A percentile compares a stretch with the other conserved stretches of the same genome.
These are phyloP conservation scores for Zopfia rhizophila DNA, from an alignment of 2,329 filamentous ascomycete genomes.

Conservation along the genomic window DNA sequence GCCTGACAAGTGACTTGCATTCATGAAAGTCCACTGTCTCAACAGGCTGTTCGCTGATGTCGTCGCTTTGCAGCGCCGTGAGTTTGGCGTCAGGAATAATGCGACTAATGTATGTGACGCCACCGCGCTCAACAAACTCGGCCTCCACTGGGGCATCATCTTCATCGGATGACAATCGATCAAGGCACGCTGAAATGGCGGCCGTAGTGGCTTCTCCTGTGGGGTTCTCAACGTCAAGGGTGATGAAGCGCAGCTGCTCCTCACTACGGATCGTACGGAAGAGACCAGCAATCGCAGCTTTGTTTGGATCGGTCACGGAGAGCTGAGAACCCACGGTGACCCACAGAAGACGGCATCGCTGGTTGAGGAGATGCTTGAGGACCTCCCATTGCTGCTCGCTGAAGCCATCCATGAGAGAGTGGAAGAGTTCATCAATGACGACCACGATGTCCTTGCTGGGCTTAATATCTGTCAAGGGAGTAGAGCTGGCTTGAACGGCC, in stretches of 20 bases:
- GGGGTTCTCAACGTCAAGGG: constrained; percentile 2
- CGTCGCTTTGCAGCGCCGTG: constrained; percentile 3
- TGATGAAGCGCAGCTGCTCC: constrained; percentile 1
- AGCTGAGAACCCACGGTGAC: constrained; percentile 10
- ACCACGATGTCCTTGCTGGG: constrained; percentile 12
- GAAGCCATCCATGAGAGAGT: constrained; percentile 7
- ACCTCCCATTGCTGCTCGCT: constrained; percentile 18
- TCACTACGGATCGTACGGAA: constrained; percentile 1
- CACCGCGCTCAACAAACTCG: constrained; percentile 21
- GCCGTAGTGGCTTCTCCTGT: constrained; percentile 4
- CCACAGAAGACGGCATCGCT: constrained; percentile 11
- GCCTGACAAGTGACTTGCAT: constrained; percentile 5
- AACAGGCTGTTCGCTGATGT: constrained; percentile 2
- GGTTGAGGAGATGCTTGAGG: constrained; percentile 6
- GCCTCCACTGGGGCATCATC: constrained; percentile 5
- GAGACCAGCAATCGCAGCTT: constrained; percentile 8
- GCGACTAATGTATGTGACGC: constrained; percentile 22
- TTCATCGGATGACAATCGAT: constrained; percentile 2
- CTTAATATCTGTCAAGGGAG: constrained; percentile 5
- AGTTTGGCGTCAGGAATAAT: constrained; percentile 16
- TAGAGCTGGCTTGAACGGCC: background rate
- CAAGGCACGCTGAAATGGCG: constrained; percentile 2
- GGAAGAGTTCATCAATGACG: constrained; percentile 20
- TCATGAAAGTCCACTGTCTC: constrained; percentile 5
- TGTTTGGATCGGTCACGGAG: constrained; percentile 6